Conservation (phyloP, 768 basidiomycete species). For the Cystobasidium onofrii region DNA sequence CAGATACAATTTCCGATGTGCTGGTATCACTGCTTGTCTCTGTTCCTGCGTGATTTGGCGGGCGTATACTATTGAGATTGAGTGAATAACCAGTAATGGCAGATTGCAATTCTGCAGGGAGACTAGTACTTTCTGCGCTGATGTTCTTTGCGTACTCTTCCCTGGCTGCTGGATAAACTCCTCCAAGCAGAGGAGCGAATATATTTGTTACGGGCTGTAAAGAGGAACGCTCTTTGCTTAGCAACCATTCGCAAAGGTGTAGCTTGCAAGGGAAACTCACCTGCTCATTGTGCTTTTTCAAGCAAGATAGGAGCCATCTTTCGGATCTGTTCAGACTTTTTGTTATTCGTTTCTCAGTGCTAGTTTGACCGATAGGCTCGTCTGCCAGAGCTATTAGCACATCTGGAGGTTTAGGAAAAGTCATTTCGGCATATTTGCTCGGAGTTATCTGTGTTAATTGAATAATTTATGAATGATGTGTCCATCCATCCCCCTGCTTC, state of each 20-base stretch:
- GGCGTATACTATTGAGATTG: conserved; percentile 56
- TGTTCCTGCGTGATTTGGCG: conserved; percentile 35
- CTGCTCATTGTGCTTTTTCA: not conserved
- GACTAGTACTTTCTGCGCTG: not conserved
- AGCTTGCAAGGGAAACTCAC: not conserved
- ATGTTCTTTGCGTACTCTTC: conserved; percentile 58
- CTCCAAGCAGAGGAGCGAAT: conserved; percentile 65
- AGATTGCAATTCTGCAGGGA: not conserved
- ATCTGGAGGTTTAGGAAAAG: conserved; percentile 32
- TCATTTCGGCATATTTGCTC: not conserved
- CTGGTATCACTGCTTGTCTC: conserved; percentile 6
- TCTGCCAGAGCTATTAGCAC: conserved; percentile 37
- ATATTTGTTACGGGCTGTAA: conserved; percentile 46
- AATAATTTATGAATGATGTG: not conserved
- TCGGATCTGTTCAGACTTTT: conserved; percentile 33
- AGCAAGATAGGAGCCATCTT: conserved; percentile 25
- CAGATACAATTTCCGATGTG: conserved; percentile 51
- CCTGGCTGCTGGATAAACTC: conserved; percentile 54
- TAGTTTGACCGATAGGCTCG: not conserved
- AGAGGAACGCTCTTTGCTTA: too few relatives aligned
- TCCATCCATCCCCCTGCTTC: not conserved
- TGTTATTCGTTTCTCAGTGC: conserved; percentile 23
- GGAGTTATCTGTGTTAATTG: conserved; percentile 28
- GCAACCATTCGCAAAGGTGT: not conserved
- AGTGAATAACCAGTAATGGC: conserved; percentile 59